phyloP scores from a whole-genome alignment of 495 filamentous ascomycete species.

The Tuber borchii region DNA sequence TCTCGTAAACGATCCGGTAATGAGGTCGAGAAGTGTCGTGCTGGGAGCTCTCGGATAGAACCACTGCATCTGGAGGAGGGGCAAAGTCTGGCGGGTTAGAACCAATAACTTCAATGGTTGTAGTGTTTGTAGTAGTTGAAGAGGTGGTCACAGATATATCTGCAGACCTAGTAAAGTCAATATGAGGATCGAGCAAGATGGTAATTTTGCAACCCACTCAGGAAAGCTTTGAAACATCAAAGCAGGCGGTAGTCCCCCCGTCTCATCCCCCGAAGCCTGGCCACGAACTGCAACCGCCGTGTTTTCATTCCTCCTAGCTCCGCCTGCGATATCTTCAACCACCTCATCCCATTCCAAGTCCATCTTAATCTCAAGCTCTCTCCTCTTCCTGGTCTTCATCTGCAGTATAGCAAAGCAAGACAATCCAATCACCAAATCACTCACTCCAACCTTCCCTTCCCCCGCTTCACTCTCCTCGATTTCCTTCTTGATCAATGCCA shows the following conservation, averaged over 20 bases:
- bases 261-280: slow-evolving; percentile 31
- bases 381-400: slow-evolving; percentile 56
- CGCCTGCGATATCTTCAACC: slow-evolving; percentile 51
- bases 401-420: slow-evolving; percentile 68
- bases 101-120: slow-evolving; percentile 66
- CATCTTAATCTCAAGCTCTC: slow-evolving; percentile 54
- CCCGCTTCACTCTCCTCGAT: slow-evolving; percentile 57
- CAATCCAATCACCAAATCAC: slow-evolving; percentile 60
- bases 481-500: slow-evolving; percentile 65
- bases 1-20: slow-evolving; percentile 43
- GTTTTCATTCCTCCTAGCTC: slow-evolving; percentile 53
- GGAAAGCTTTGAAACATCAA: slow-evolving; percentile 37
- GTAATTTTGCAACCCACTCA: slow-evolving; percentile 20
- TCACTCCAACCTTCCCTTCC: slow-evolving; percentile 59
- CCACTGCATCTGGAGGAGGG: slow-evolving; percentile 60
- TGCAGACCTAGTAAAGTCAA: slow-evolving; percentile 34
- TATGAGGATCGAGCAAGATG: background rate
- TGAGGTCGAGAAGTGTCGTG: slow-evolving; percentile 41
- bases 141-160: slow-evolving; percentile 61
- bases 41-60: slow-evolving; percentile 49
- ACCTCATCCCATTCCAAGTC: slow-evolving; percentile 77
- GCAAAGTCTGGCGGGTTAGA: slow-evolving; percentile 54
- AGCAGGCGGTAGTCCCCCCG: slow-evolving; percentile 27
- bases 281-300: slow-evolving; percentile 48
- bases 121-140: slow-evolving; percentile 58